Conservation (phyloP, 2,329 filamentous ascomycete species). For the Stemphylium vesicarium region DNA sequence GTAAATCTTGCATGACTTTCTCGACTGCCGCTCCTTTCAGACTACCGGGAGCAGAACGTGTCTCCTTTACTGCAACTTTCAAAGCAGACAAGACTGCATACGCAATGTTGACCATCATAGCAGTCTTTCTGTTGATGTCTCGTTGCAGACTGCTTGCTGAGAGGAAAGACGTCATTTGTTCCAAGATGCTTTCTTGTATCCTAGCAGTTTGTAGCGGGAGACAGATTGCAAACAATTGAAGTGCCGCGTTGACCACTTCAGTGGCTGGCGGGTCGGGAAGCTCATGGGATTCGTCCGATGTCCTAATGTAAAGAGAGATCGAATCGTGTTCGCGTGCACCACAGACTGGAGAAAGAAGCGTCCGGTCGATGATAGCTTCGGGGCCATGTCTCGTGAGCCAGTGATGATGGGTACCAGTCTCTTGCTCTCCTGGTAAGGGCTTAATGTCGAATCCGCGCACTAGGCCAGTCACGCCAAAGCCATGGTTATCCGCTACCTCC, state of each 20-base stretch:
- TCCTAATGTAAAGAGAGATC: slow-evolving; percentile 73
- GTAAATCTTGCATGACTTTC: slow-evolving; percentile 69
- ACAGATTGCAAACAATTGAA: slow-evolving; percentile 89
- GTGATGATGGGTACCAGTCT: slow-evolving; percentile 53
- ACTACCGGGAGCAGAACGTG: slow-evolving; percentile 73
- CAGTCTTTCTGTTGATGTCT: slow-evolving; percentile 85
- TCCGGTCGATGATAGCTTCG: slow-evolving; percentile 69
- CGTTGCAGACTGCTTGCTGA: slow-evolving; percentile 79
- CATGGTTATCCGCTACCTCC: slow-evolving; percentile 93
- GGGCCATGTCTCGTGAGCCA: slow-evolving; percentile 63
- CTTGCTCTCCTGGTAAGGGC: slow-evolving; percentile 68
- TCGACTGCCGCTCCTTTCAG: slow-evolving; percentile 78
- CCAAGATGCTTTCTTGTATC: slow-evolving; percentile 93
- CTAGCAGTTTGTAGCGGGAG: slow-evolving; percentile 88
- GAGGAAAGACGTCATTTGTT: slow-evolving; percentile 91
- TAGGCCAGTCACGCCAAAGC: slow-evolving; percentile 89
- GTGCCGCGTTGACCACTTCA: slow-evolving; percentile 92
- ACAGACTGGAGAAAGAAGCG: slow-evolving; percentile 68
- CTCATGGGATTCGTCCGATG: slow-evolving; percentile 54
- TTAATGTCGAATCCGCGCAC: slow-evolving; percentile 77
- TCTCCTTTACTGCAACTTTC: slow-evolving; percentile 84
- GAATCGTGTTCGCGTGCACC: slow-evolving; percentile 90
- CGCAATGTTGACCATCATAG: slow-evolving; percentile 89
- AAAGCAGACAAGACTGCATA: slow-evolving; percentile 80
- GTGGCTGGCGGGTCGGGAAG: slow-evolving; percentile 83